These are phyloP conservation scores for Phytophthora pluvialis DNA, from an alignment of 352 stramenopile genomes.

Conservation along the genomic window DNA sequence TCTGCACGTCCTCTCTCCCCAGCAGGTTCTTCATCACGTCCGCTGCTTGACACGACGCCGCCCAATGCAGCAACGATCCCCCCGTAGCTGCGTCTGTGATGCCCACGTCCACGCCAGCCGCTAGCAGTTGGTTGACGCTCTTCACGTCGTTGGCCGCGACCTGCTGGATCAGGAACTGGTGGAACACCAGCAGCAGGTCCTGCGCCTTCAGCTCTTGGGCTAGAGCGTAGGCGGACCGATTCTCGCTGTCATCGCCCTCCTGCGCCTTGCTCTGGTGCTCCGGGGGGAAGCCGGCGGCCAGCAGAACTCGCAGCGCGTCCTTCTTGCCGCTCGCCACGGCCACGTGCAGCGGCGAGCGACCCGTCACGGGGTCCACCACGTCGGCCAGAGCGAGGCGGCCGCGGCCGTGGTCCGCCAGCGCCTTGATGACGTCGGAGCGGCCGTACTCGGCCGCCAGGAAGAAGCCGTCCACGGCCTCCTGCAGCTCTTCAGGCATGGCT, in stretches of 20 bases:
- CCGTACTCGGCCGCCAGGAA: conserved; percentile 85
- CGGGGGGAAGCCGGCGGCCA: conserved; percentile 78
- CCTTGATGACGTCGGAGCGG: conserved; percentile 86
- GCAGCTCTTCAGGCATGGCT: conserved; percentile 48
- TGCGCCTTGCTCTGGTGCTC: conserved; percentile 47
- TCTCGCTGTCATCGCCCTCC: conserved; percentile 1
- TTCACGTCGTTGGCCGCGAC: conserved; percentile 69
- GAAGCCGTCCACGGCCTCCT: conserved; percentile 81
- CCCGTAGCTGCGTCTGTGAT: conserved; percentile 60
- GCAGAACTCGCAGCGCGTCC: conserved; percentile 79
- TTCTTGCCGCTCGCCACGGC: conserved; percentile 76
- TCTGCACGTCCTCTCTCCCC: conserved; percentile 40
- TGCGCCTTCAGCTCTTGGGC: conserved; percentile 61
- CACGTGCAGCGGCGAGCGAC: conserved; percentile 79
- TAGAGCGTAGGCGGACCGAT: conserved; percentile 68
- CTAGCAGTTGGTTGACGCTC: conserved; percentile 67
- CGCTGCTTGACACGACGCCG: conserved; percentile 71
- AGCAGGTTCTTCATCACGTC: conserved; percentile 62
- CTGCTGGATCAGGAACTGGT: conserved; percentile 89
- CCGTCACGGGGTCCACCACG: conserved; percentile 67
- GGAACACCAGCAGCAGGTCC: conserved; percentile 82
- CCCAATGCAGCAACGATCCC: conserved; percentile 84
- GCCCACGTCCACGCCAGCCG: conserved; percentile 56
- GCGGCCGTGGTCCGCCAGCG: conserved; percentile 71
- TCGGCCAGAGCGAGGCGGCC: conserved; percentile 54